Conservation (phyloP, 148 eudicot species). For the Beta vulgaris region DNA sequence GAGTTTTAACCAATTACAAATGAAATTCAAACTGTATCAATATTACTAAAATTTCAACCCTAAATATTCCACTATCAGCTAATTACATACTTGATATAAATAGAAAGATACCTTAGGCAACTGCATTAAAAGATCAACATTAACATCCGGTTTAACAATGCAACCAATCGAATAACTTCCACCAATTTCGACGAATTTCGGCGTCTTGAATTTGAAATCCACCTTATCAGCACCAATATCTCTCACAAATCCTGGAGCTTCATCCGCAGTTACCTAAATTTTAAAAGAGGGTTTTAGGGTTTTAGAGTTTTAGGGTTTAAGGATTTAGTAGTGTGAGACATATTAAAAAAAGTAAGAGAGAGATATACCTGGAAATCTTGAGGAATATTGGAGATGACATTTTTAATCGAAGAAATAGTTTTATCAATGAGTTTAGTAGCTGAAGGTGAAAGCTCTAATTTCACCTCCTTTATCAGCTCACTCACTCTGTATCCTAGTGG, state of each 20-base stretch:
- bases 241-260: constrained; percentile 75
- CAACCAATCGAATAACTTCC: constrained; percentile 75
- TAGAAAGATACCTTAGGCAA: constrained; percentile 71
- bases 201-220: constrained; percentile 78
- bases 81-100: not conserved
- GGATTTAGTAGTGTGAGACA: too few species aligned
- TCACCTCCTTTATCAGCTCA: constrained; percentile 73
- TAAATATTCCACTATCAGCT: not conserved
- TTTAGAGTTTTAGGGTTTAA: not conserved
- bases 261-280: constrained; percentile 58
- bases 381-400: constrained; percentile 50
- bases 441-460: constrained; percentile 54
- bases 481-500: constrained; percentile 47
- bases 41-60: too few species aligned
- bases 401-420: constrained; percentile 47
- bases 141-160: constrained; percentile 62
- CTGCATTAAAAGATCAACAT: constrained; percentile 69
- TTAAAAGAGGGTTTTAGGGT: constrained; percentile 28
- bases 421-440: constrained; percentile 45
- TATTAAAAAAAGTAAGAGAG: not conserved
- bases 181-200: constrained; percentile 56
- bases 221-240: constrained; percentile 90
- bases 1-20: not conserved
- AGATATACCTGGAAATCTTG: constrained; percentile 43
- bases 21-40: not conserved